Evolutionary conservation across 805 yeast genomes (phyloP), one percentile per base, ranked within the genome.

Genomic region (Candida quercuum): DNA sequence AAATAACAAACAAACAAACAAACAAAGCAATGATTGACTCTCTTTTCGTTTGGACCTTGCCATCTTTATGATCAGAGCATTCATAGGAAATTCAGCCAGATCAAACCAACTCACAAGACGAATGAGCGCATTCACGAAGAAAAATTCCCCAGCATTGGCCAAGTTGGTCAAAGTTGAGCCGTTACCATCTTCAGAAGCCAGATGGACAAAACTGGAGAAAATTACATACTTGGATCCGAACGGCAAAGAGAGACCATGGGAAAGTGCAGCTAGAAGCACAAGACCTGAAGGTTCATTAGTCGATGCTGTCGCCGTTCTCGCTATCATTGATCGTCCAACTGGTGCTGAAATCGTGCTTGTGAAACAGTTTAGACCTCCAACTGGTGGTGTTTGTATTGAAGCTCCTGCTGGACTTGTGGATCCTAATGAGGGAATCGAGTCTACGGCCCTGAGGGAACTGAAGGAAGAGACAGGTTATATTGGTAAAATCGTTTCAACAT

Each of bases 381-480:
- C 83, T 3, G 81, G 73, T 37, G 91, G 87, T 15, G 86, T 91
- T 7, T 82, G 94, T 53, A 78, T 91, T 44, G 99, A 91, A 60
- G 72, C 89, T 57, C 99, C 99, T 1, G 99, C 99, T 1, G 99
- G 99, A 0, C 67, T 91, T 45, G 74, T 93, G 29, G 99, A 91
- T 58, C 86, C 89, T 2, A 72, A 76, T 26, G 29, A 26, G 11
- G 29, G 17, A 14, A 26, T 26, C 15, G 29, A 26, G 6, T 7
- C n/a, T 6, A 26, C 29, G 5, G 29, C 29, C 6, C 17, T 26
- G 6, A 26, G 29, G 45, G 99, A 91, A 59, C 63, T 91, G 46
- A 72, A 73, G 34, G 99, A 91, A 59, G 99, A 91, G 56, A 89
- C 98, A 0, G 99, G 99, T 0, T 89, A 84, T 56, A 66, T 80